phyloP scores from a whole-genome alignment of 2,329 filamentous ascomycete genomes.

The Chaetothyriales sp. region DNA sequence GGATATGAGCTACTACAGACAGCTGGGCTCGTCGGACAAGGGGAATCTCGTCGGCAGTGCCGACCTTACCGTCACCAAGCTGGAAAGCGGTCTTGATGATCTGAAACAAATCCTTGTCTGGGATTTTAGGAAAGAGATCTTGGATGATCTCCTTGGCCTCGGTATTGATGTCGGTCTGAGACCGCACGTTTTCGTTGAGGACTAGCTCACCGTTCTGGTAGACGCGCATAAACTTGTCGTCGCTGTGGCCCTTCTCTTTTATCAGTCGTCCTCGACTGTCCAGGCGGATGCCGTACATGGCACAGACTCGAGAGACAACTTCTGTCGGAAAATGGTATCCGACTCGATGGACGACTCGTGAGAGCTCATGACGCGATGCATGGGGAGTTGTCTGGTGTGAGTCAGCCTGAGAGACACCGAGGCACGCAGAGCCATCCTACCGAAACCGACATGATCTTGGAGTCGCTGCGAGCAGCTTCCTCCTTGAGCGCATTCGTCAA shows the following conservation, averaged over 20 bases:
- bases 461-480: conserved; percentile 38
- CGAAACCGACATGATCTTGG: conserved; percentile 44
- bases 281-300: conserved; percentile 31
- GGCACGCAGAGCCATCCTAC: conserved; percentile 28
- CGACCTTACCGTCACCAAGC: conserved; percentile 43
- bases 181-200: conserved; percentile 11
- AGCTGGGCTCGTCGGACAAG: conserved; percentile 44
- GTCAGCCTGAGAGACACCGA: conserved; percentile 5
- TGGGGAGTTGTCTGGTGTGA: conserved; percentile 33
- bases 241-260: conserved; percentile 14
- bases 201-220: conserved; percentile 11
- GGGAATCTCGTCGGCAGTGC: conserved; percentile 39
- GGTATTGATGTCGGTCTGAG: conserved; percentile 36
- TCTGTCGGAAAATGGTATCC: conserved; percentile 48
- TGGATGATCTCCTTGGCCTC: conserved; percentile 43
- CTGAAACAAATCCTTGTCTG: conserved; percentile 39
- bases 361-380: conserved; percentile 36
- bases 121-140: conserved; percentile 49
- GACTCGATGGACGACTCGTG: conserved; percentile 45
- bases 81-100: conserved; percentile 48
- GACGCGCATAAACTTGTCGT: conserved; percentile 12
- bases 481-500: conserved; percentile 47
- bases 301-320: conserved; percentile 43
- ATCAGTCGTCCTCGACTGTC: conserved; percentile 34
- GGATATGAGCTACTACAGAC: conserved; percentile 46